Conservation (phyloP, 2,329 filamentous ascomycete genomes). For the Aspergillus aculeatinus region DNA sequence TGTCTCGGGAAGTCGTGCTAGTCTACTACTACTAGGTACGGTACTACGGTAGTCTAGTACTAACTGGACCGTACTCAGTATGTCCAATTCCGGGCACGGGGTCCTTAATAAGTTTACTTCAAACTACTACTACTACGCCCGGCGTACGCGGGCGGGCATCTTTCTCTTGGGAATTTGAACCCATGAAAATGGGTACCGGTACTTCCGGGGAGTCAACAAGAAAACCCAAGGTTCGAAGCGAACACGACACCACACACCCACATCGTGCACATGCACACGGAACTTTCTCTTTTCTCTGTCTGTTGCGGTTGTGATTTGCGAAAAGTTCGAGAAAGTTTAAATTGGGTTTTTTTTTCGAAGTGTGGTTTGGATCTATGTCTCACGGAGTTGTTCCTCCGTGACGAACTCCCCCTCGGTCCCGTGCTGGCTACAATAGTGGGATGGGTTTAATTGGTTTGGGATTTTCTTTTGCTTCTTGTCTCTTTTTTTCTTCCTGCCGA, state of each 20-base stretch:
- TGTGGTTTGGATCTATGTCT: not conserved
- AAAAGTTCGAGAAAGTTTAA: not conserved
- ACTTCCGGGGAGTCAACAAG: not conserved
- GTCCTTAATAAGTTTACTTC: not conserved
- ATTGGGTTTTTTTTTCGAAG: not conserved
- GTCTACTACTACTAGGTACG: not conserved
- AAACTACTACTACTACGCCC: not conserved
- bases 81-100: constrained; percentile 1
- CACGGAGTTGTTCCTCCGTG: not conserved
- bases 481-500: not conserved
- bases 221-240: not conserved
- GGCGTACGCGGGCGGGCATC: no score
- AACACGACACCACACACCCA: not conserved
- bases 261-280: not conserved
- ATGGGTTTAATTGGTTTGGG: no score
- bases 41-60: no score
- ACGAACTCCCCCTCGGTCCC: not conserved
- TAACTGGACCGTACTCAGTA: no score
- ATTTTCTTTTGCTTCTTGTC: no score
- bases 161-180: not conserved
- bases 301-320: not conserved
- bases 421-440: no score
- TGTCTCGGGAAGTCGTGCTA: not conserved
- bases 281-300: not conserved
- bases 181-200: not conserved